Conservation (phyloP, 2,329 filamentous ascomycete species). For the Penicillium hordei region DNA sequence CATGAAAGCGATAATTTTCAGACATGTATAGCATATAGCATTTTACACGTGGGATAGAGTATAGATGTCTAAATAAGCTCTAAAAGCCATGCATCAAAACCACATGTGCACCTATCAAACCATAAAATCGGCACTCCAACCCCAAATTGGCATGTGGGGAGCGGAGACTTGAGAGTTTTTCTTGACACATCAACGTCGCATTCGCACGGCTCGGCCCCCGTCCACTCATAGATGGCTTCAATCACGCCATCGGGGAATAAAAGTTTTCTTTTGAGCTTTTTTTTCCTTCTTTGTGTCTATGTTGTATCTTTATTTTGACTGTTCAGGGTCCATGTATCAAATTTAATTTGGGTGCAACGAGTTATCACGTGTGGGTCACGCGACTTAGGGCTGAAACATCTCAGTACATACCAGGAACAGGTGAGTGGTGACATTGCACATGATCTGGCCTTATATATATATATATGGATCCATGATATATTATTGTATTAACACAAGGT, state of each 20-base stretch:
- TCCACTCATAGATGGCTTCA: constrained; percentile 20
- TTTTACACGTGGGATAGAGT: not conserved
- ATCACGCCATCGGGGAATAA: constrained; percentile 30
- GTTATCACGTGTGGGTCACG: constrained; percentile 23
- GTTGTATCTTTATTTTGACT: not conserved
- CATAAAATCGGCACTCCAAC: not conserved
- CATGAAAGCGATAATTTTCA: constrained; percentile 8
- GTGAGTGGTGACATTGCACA: constrained; percentile 10
- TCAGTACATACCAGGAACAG: not conserved
- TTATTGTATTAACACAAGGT: not conserved
- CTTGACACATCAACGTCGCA: constrained; percentile 1
- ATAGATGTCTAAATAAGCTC: not conserved
- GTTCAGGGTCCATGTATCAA: not conserved
- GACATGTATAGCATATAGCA: not conserved
- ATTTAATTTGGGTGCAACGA: not conserved
- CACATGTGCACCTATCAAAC: too few species aligned
- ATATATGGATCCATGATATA: not conserved
- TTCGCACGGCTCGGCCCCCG: not conserved
- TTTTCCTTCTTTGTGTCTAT: not conserved
- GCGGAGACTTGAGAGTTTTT: not conserved
- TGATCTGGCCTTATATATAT: not conserved
- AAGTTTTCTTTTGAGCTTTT: not conserved
- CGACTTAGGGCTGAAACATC: constrained; percentile 14
- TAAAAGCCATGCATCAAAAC: too few species aligned
- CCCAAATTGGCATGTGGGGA: not conserved